Percentiles rank a stretch among this genome's conserved stretches.
phyloP scores from a whole-genome alignment of 371 early-diverging fungal genomes.

The Synchytrium microbalum region DNA sequence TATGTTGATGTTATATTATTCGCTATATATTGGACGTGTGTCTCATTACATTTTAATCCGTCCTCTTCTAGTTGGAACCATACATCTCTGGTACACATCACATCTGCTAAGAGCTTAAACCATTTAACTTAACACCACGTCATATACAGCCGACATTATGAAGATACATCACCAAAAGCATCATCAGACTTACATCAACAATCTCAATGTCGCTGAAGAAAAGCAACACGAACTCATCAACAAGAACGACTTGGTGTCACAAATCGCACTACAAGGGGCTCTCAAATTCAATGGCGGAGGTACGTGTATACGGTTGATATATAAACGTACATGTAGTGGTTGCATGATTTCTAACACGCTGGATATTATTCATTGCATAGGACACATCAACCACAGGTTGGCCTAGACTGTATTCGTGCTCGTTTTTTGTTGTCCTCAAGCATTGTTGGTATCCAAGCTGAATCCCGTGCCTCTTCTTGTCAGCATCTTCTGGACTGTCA shows the following conservation, averaged over 20 bases:
- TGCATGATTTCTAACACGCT: constrained; percentile 7
- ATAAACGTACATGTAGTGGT: constrained; percentile 1
- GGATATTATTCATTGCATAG: constrained; percentile 24
- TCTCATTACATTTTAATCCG: background rate
- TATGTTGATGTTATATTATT: background rate
- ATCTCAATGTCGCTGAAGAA: constrained; percentile 56
- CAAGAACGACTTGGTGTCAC: constrained; percentile 60
- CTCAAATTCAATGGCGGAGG: constrained; percentile 95
- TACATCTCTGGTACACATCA: constrained; percentile 54
- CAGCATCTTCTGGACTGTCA: constrained; percentile 90
- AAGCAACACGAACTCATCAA: constrained; percentile 65
- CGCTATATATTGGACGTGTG: background rate
- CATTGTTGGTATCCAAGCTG: no score
- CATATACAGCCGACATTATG: constrained; percentile 79
- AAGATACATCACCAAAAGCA: constrained; percentile 93
- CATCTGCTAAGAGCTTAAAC: background rate
- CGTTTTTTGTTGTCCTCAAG: background rate
- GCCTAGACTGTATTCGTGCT: constrained; percentile 4
- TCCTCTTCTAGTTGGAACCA: constrained; percentile 66
- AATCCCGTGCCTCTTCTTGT: no score
- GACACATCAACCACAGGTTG: constrained; percentile 91
- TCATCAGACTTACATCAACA: constrained; percentile 74
- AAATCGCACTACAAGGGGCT: constrained; percentile 68
- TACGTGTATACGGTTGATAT: no score
- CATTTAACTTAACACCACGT: background rate